phyloP scores from a whole-genome alignment of 768 basidiomycete species.

The Trametes coccinea region DNA sequence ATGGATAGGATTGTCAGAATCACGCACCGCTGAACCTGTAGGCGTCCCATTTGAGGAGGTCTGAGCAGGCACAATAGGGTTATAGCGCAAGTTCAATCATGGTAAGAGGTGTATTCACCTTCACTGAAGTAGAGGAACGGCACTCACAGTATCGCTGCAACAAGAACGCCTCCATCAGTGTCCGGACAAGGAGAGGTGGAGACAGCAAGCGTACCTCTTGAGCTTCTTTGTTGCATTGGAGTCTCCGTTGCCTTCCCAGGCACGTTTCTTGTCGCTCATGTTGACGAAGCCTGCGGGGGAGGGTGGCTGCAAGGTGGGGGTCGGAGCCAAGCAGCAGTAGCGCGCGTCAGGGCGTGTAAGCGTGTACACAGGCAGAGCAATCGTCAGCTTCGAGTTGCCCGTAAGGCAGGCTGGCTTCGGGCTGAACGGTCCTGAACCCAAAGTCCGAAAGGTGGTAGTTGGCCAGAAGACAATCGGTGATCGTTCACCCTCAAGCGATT shows the following conservation, averaged over 20 bases:
- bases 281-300: slow-evolving; percentile 1
- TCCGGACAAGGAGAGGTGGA: slow-evolving; percentile 19
- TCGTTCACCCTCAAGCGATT: no score
- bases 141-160: slow-evolving; percentile 74
- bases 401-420: no score
- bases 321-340: slow-evolving; percentile 5
- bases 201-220: slow-evolving; percentile 55
- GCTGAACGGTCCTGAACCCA: no score
- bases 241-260: slow-evolving; percentile 56
- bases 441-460: no score
- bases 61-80: slow-evolving; percentile 55
- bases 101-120: slow-evolving; percentile 71
- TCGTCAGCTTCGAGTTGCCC: no score
- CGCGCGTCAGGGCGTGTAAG: not conserved
- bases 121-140: slow-evolving; percentile 38
- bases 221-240: slow-evolving; percentile 53
- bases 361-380: not conserved
- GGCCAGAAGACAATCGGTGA: no score
- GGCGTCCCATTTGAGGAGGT: slow-evolving; percentile 48
- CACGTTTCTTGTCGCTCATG: slow-evolving; percentile 72
- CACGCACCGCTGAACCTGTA: slow-evolving; percentile 41
- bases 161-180: slow-evolving; percentile 14
- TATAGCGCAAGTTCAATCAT: slow-evolving; percentile 67
- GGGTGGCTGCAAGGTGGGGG: not conserved
- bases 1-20: not conserved